A percentile compares a stretch with the other conserved stretches of the same genome.
Conservation (phyloP, 306 rosid species). For the Hippophae tibetana region DNA sequence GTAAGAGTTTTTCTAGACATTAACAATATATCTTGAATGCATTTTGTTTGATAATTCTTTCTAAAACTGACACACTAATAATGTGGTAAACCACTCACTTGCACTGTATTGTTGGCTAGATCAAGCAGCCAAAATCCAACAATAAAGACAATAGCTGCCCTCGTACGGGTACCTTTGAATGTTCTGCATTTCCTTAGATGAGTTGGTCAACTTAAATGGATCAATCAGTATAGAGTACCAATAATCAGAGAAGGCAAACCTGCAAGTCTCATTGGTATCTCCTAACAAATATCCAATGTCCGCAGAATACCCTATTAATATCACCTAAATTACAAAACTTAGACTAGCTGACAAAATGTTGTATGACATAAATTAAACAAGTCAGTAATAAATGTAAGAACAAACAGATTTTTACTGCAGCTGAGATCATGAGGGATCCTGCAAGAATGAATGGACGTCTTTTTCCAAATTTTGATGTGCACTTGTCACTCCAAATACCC, state of each 20-base stretch:
- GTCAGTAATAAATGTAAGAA: conserved; percentile 14
- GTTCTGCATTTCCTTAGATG: conserved; percentile 42
- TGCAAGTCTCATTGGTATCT: conserved; percentile 85
- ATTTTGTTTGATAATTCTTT: background rate
- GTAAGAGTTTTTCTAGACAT: conserved; percentile 14
- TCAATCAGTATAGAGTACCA: conserved; percentile 12
- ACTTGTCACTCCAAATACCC: conserved; percentile 96
- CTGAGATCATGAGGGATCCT: conserved; percentile 78
- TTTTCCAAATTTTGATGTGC: conserved; percentile 82
- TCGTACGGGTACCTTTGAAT: conserved; percentile 79
- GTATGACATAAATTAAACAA: background rate
- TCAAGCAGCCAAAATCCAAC: conserved; percentile 98
- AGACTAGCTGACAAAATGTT: conserved; percentile 30
- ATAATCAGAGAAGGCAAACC: conserved; percentile 42
- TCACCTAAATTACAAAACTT: conserved; percentile 58
- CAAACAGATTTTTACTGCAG: conserved; percentile 48
- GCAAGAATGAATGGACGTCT: conserved; percentile 92
- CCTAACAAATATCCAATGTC: conserved; percentile 90
- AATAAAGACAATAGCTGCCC: conserved; percentile 84
- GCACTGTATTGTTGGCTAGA: conserved; percentile 98
- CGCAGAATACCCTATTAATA: conserved; percentile 89
- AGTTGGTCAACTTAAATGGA: conserved; percentile 16
- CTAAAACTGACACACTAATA: conserved; percentile 10
- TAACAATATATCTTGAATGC: background rate
- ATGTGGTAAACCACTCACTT: conserved; percentile 41